Conservation (phyloP, 1,139 yeast genomes). For the Scheffersomyces cryptocercus region DNA sequence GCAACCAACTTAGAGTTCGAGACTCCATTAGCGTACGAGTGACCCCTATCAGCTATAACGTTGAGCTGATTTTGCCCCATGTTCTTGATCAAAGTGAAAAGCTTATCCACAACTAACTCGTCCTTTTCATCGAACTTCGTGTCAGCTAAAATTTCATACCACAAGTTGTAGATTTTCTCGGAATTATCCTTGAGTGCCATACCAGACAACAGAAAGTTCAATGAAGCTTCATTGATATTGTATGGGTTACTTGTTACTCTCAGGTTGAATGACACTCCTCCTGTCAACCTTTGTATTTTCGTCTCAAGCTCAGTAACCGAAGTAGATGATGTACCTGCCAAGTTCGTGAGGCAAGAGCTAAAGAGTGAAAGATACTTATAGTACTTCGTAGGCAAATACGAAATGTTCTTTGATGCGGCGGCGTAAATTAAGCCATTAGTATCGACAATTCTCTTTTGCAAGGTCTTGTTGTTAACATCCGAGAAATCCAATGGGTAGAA, state of each 20-base stretch:
- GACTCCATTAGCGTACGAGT: conserved; percentile 71
- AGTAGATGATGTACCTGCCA: conserved; percentile 72
- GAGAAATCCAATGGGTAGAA: conserved; percentile 33
- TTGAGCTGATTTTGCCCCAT: conserved; percentile 79
- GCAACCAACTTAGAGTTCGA: conserved; percentile 67
- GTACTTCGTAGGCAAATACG: conserved; percentile 58
- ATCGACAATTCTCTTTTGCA: conserved; percentile 56
- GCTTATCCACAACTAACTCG: conserved; percentile 62
- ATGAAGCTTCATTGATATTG: conserved; percentile 40
- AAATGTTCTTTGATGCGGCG: conserved; percentile 57
- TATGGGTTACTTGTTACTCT: conserved; percentile 59
- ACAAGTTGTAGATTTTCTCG: conserved; percentile 58
- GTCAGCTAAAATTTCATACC: conserved; percentile 65
- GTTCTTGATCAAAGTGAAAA: conserved; percentile 70
- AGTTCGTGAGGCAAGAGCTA: conserved; percentile 74
- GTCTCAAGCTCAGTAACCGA: conserved; percentile 84
- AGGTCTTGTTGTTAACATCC: conserved; percentile 27
- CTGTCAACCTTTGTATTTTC: conserved; percentile 77
- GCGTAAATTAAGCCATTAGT: conserved; percentile 78
- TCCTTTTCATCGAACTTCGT: conserved; percentile 56
- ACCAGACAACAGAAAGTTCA: conserved; percentile 62
- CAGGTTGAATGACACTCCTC: conserved; percentile 70
- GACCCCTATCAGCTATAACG: conserved; percentile 84
- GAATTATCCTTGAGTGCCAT: conserved; percentile 73
- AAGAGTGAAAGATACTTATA: conserved; percentile 76